These are phyloP conservation scores for Stereocaulon alpinum DNA, from an alignment of 495 filamentous ascomycete species.

Conservation along the genomic window DNA sequence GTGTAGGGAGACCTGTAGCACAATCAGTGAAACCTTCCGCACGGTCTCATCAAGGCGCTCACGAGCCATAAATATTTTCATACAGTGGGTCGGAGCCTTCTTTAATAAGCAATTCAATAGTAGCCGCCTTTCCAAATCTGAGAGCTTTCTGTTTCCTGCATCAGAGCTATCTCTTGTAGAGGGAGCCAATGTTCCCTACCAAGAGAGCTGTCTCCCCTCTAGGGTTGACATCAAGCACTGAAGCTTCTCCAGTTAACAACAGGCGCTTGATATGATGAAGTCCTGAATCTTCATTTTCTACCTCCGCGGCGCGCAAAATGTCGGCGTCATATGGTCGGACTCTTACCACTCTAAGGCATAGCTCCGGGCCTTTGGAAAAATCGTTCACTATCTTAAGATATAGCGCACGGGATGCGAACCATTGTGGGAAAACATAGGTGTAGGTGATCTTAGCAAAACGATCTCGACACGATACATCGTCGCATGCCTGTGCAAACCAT, in stretches of 20 bases:
- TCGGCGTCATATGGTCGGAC: background rate
- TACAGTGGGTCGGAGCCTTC: slow-evolving; percentile 5
- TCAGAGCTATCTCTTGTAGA: background rate
- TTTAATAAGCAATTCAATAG: background rate
- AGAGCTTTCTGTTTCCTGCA: background rate
- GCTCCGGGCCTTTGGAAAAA: slow-evolving; percentile 1
- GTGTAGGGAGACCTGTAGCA: background rate
- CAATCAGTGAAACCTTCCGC: background rate
- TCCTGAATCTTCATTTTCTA: background rate
- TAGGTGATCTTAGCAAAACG: background rate
- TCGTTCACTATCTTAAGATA: background rate
- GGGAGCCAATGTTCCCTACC: background rate
- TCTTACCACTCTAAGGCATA: slow-evolving; percentile 5
- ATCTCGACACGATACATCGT: background rate
- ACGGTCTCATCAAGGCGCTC: background rate
- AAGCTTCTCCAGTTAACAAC: slow-evolving; percentile 4
- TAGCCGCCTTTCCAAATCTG: background rate
- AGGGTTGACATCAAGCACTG: slow-evolving; percentile 5
- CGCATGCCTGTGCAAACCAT: background rate
- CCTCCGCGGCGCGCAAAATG: background rate
- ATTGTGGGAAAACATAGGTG: slow-evolving; percentile 4
- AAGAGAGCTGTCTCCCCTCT: background rate
- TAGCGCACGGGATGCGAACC: background rate
- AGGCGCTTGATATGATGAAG: background rate
- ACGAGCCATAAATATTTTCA: background rate